Percentiles rank a stretch among this genome's conserved stretches.
phyloP scores from a whole-genome alignment of 2,329 filamentous ascomycete genomes.

The Verticillium zaregamsianum region DNA sequence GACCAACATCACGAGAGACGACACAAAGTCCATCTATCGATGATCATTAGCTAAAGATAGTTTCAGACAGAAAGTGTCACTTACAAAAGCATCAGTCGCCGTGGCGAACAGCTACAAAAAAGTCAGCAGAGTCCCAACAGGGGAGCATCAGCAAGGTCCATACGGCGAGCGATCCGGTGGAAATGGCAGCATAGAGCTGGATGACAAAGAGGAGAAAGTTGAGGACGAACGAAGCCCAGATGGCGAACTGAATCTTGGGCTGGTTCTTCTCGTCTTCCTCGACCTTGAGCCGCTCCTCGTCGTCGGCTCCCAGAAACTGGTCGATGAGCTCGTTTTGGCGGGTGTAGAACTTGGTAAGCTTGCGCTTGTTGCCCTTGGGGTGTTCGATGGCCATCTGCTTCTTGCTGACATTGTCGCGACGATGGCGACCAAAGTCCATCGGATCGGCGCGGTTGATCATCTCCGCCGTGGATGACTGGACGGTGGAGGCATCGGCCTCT shows the following conservation, averaged over 20 bases:
- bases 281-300: slow-evolving; percentile 48
- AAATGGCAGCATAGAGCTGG: slow-evolving; percentile 54
- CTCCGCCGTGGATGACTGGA: slow-evolving; percentile 4
- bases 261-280: slow-evolving; percentile 47
- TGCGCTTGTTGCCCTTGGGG: slow-evolving; percentile 36
- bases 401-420: slow-evolving; percentile 32
- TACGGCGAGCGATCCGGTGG: slow-evolving; percentile 49
- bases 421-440: slow-evolving; percentile 33
- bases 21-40: slow-evolving; percentile 55
- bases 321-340: slow-evolving; percentile 45
- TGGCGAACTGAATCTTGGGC: slow-evolving; percentile 48
- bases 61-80: slow-evolving; percentile 17
- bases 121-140: slow-evolving; percentile 5
- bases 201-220: slow-evolving; percentile 53
- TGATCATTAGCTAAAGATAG: slow-evolving; percentile 15
- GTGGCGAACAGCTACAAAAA: slow-evolving; percentile 49
- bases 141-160: neutral
- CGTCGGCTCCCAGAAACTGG: slow-evolving; percentile 49
- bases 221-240: slow-evolving; percentile 45
- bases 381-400: slow-evolving; percentile 44
- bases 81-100: slow-evolving; percentile 58
- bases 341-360: slow-evolving; percentile 42
- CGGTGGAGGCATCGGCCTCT: slow-evolving; percentile 2
- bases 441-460: slow-evolving; percentile 24
- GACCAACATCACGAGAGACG: slow-evolving; percentile 57